Percentiles rank a stretch among this genome's conserved stretches.
Evolutionary conservation across 2,329 filamentous ascomycete species (phyloP).

Genomic region (Fusarium stilboides): DNA sequence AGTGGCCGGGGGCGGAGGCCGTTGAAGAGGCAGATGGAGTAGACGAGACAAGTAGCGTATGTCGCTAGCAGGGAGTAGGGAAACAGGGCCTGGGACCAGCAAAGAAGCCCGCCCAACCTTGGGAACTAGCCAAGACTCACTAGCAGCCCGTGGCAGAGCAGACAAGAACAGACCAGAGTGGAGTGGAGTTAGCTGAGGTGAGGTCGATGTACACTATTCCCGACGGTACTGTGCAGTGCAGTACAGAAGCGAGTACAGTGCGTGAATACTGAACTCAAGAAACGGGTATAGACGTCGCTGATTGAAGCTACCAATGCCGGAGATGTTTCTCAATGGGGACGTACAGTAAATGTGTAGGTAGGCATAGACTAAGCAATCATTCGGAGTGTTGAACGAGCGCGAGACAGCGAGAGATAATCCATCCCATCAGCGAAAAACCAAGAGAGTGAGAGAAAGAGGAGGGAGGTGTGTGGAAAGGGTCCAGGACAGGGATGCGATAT

Average conservation of each 20-base stretch:
- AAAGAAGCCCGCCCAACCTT: slow-evolving; percentile 10
- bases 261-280: not conserved
- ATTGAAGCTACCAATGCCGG: slow-evolving; percentile 8
- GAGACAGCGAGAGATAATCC: slow-evolving; percentile 28
- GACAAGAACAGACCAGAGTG: slow-evolving; percentile 10
- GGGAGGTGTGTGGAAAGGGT: slow-evolving; percentile 4
- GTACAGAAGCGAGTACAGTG: slow-evolving; percentile 34
- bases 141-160: slow-evolving; percentile 10
- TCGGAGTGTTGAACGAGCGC: slow-evolving; percentile 23
- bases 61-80: slow-evolving; percentile 34
- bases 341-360: not conserved
- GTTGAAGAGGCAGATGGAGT: slow-evolving; percentile 46
- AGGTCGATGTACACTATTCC: slow-evolving; percentile 14
- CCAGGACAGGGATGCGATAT: slow-evolving; percentile 13
- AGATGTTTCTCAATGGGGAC: slow-evolving; percentile 21
- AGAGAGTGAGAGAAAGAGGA: not conserved
- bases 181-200: not conserved
- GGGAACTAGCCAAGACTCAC: not conserved
- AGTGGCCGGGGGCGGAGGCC: slow-evolving; percentile 45
- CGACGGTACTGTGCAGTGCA: slow-evolving; percentile 26
- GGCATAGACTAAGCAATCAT: slow-evolving; percentile 13
- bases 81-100: slow-evolving; percentile 24
- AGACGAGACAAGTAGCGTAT: slow-evolving; percentile 35
- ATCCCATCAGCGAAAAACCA: not conserved
- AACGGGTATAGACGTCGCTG: not conserved